These are phyloP conservation scores for Thermochaetoides thermophila DNA, from an alignment of 495 filamentous ascomycete genomes.

Conservation along the genomic window DNA sequence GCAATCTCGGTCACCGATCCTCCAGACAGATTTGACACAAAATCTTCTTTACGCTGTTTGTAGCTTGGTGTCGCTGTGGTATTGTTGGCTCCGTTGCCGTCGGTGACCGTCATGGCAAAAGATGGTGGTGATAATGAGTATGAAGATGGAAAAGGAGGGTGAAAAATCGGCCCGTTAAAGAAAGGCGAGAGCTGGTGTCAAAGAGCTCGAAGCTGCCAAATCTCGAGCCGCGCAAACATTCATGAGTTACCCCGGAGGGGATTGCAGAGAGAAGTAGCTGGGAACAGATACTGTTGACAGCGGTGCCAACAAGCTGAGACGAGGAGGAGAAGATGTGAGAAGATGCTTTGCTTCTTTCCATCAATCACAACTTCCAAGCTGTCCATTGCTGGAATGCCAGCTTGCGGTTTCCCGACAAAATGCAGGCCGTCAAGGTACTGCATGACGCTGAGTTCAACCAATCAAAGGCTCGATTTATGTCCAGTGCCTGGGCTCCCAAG, in stretches of 20 bases:
- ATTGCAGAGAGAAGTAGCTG: background rate
- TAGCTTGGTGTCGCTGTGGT: conserved; percentile 37
- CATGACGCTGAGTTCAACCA: conserved; percentile 2
- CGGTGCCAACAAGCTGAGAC: conserved; percentile 6
- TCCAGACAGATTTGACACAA: conserved; percentile 85
- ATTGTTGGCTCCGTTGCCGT: conserved; percentile 6
- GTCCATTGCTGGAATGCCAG: conserved; percentile 7
- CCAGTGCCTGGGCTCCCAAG: conserved; percentile 4
- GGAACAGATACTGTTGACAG: background rate
- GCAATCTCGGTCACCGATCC: conserved; percentile 78
- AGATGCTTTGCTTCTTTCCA: too few species aligned
- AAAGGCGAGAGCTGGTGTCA: background rate
- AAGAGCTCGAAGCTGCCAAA: too few species aligned
- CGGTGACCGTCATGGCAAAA: conserved; percentile 17
- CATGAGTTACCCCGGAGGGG: background rate
- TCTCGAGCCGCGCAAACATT: background rate
- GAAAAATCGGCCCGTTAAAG: background rate
- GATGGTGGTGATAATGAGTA: background rate
- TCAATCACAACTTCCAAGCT: background rate
- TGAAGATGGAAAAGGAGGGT: background rate
- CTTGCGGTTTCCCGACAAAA: conserved; percentile 5
- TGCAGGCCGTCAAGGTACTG: conserved; percentile 6
- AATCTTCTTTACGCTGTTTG: conserved; percentile 85
- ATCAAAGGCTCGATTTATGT: conserved; percentile 4
- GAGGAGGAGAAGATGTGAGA: conserved; percentile 8